Evolutionary conservation across 73 alveolate genomes (phyloP).

Genomic region (Uronychia setigera): DNA sequence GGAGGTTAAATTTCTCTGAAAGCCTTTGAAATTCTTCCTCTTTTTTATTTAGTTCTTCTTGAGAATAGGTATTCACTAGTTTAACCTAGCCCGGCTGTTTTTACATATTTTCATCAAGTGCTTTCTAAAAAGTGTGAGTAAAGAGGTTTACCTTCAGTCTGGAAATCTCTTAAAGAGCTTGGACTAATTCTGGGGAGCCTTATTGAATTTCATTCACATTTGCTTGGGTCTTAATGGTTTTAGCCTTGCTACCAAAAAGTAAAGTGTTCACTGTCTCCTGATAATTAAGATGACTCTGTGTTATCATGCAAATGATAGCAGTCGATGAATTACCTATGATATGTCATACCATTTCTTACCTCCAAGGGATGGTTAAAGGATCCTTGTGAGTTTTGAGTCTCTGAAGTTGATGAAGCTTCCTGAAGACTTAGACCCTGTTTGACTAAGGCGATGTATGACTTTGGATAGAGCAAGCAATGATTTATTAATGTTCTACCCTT

Average conservation of each 20-base stretch:
- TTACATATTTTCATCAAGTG: neutral
- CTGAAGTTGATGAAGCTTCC: slow-evolving; percentile 76
- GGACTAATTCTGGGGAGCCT: neutral
- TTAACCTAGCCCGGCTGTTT: neutral
- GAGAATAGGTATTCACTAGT: neutral
- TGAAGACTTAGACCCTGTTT: slow-evolving; percentile 61
- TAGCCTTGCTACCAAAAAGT: slow-evolving; percentile 82
- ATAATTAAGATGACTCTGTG: slow-evolving; percentile 75
- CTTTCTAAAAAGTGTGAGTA: neutral
- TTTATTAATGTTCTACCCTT: slow-evolving; percentile 90
- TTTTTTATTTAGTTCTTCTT: no score
- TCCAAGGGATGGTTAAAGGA: slow-evolving; percentile 78
- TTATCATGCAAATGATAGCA: slow-evolving; percentile 80
- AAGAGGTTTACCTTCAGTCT: neutral
- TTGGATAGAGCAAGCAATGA: slow-evolving; percentile 85
- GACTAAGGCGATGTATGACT: slow-evolving; percentile 73
- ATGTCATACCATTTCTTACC: slow-evolving; percentile 42
- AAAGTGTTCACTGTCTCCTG: slow-evolving; percentile 85
- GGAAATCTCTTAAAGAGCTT: neutral
- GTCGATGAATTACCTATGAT: slow-evolving; percentile 68
- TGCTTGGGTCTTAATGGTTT: slow-evolving; percentile 67
- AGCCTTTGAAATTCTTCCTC: neutral
- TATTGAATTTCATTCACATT: slow-evolving; percentile 46
- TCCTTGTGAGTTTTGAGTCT: slow-evolving; percentile 89
- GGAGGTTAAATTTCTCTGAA: neutral